Percentiles rank a stretch among this genome's conserved stretches.
phyloP scores from a whole-genome alignment of 2,329 filamentous ascomycete species.

The Aspergillus transmontanensis region DNA sequence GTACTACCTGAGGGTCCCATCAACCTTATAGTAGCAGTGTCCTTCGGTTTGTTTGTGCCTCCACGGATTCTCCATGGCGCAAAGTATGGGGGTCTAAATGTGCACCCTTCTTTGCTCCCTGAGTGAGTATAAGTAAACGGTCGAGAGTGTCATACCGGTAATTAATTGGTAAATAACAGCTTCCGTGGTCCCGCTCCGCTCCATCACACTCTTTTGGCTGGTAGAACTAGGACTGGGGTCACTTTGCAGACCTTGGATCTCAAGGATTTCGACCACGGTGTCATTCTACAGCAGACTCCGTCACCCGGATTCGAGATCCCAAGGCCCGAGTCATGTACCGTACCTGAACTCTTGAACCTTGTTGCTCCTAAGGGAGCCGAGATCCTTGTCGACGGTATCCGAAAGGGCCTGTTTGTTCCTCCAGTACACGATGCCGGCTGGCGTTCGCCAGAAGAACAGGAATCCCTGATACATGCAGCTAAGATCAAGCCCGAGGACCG shows the following conservation, averaged over 20 bases:
- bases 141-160: background rate
- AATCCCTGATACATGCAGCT: constrained; percentile 59
- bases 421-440: constrained; percentile 50
- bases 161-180: constrained; percentile 44
- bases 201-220: constrained; percentile 75
- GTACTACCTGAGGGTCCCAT: constrained; percentile 48
- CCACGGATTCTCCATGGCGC: constrained; percentile 68
- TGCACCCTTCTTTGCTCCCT: constrained; percentile 89
- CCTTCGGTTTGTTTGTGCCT: constrained; percentile 90
- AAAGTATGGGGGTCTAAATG: constrained; percentile 84
- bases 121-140: constrained; percentile 56
- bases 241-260: constrained; percentile 85
- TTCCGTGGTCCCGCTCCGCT: constrained; percentile 85
- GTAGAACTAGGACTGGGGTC: constrained; percentile 67
- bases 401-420: constrained; percentile 64
- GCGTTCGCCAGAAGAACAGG: constrained; percentile 25
- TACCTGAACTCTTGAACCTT: constrained; percentile 53
- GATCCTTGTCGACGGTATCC: constrained; percentile 70
- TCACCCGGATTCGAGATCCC: constrained; percentile 57
- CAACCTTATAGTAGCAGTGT: constrained; percentile 88
- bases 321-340: constrained; percentile 50
- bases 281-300: constrained; percentile 71
- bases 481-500: constrained; percentile 71
- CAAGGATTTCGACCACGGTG: constrained; percentile 74
- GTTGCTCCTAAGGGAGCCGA: constrained; percentile 68